These are phyloP conservation scores for Diutina sp. DNA, from an alignment of 1,139 yeast genomes.

Conservation along the genomic window DNA sequence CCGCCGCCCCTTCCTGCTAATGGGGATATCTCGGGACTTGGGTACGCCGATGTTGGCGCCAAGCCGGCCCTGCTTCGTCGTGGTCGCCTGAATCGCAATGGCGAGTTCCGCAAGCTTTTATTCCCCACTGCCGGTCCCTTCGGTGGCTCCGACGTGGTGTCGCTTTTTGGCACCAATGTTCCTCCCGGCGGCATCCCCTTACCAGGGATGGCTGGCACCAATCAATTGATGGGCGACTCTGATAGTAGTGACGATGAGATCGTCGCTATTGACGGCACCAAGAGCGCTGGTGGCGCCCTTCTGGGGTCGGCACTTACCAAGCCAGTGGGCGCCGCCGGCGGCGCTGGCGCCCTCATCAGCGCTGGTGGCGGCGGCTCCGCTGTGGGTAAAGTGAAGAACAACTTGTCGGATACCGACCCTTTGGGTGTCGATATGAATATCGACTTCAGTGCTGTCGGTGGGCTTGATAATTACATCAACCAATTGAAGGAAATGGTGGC, in stretches of 20 bases:
- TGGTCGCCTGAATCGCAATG: neutral
- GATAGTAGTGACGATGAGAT: conserved; percentile 62
- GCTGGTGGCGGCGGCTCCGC: neutral
- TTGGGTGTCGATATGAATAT: conserved; percentile 88
- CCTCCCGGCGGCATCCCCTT: conserved; percentile 28
- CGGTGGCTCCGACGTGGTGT: conserved; percentile 81
- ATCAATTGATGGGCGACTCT: conserved; percentile 39
- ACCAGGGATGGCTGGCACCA: conserved; percentile 19
- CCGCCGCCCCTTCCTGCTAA: conserved; percentile 70
- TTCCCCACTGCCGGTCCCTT: conserved; percentile 97
- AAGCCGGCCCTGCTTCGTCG: conserved; percentile 14
- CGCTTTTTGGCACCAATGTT: conserved; percentile 58
- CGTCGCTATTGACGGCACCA: neutral
- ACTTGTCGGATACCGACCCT: conserved; percentile 87
- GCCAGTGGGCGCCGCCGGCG: conserved; percentile 1
- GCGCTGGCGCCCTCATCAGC: neutral
- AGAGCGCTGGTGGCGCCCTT: neutral
- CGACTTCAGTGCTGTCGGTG: conserved; percentile 86
- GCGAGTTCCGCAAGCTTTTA: conserved; percentile 42
- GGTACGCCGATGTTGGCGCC: conserved; percentile 10
- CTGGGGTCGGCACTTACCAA: neutral
- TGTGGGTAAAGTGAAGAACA: conserved; percentile 40
- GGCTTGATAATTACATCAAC: conserved; percentile 77
- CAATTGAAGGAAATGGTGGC: conserved; percentile 97
- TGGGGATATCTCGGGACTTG: conserved; percentile 13